Base-by-base conservation (phyloP, 2,329 filamentous ascomycete genomes). In the Cladosporium oxysporum region DNA sequence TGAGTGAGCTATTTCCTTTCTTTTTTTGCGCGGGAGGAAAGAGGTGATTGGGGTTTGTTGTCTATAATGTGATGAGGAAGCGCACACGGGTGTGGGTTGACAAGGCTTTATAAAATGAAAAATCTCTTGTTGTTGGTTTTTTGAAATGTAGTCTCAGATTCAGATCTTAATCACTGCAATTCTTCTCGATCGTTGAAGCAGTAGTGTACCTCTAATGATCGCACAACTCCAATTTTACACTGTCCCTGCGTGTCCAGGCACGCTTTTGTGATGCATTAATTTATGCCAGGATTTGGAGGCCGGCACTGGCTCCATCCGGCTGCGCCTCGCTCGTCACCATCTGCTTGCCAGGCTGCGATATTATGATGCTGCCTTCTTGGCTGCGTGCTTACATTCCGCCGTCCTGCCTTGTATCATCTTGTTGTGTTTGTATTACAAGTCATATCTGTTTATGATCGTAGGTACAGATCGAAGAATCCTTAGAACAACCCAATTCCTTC, bases 281-380 rank as follows among this genome's bases (percentile, higher is more conserved):
- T 47, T 47, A 47, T 47, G 41, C 41, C 10, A 47, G 5, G 11
- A 21, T 8, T 3, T 47, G 7, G 7, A 47, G 41, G n/a, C 57
- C 57, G 57, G 57, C 57, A 16, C 55, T 58, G 28, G 18, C 28
- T 55, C 52, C 10, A 33, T 55, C 52, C 52, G 52, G 31, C 59
- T 62, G 59, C 59, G 59, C 59, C 59, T 62, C 59, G 31, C 44
- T 62, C 59, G 59, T 62, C 59, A 62, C 59, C 37, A 55, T 31
- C 23, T 5, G 12, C 50, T 21, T 33, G 50, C 47, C 26, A 53
- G 28, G 29, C 29, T 4, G 52, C 18, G 7, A 53, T 14, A 31
- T 21, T 31, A 21, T 55, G 52, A 55, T 55, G 52, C 52, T 33
- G 29, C 4, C 28, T 47, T 21, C 41, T 47, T 47, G 41, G 41